Evolutionary conservation across 2,329 filamentous ascomycete genomes (phyloP).

Genomic region (Zasmidium cellare): DNA sequence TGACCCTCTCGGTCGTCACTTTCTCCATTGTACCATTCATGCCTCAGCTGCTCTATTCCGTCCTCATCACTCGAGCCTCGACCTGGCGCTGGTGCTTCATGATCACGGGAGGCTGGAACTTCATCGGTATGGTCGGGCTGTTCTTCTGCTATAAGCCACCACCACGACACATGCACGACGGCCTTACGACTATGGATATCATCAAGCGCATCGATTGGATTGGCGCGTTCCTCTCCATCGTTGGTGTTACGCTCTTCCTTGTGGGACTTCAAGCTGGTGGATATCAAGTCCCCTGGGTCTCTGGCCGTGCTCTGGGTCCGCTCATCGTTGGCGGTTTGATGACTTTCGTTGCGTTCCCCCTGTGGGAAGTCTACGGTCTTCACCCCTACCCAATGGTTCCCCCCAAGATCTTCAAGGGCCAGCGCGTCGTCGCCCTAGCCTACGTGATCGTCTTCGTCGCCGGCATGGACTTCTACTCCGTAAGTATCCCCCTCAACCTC

Average conservation of each 20-base stretch:
- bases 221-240: conserved; percentile 52
- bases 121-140: conserved; percentile 52
- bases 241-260: conserved; percentile 52
- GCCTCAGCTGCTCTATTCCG: conserved; percentile 61
- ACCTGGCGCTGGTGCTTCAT: conserved; percentile 58
- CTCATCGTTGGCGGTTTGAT: conserved; percentile 29
- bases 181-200: conserved; percentile 42
- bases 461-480: conserved; percentile 36
- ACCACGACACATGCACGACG: conserved; percentile 40
- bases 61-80: conserved; percentile 52
- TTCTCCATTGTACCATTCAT: conserved; percentile 63
- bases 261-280: conserved; percentile 38
- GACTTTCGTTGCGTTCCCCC: conserved; percentile 28
- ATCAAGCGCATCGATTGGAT: conserved; percentile 51
- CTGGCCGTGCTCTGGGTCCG: conserved; percentile 27
- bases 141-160: conserved; percentile 56
- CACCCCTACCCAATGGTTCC: conserved; percentile 33
- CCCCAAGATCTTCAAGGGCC: conserved; percentile 28
- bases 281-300: conserved; percentile 26
- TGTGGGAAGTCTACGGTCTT: conserved; percentile 28
- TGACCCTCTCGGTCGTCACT: conserved; percentile 44
- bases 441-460: conserved; percentile 37
- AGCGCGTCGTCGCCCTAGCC: conserved; percentile 34
- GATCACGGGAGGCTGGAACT: conserved; percentile 54
- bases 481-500: background rate